Conservation (phyloP, 805 yeast genomes). For the Kodamaea hsintzibuensis region DNA sequence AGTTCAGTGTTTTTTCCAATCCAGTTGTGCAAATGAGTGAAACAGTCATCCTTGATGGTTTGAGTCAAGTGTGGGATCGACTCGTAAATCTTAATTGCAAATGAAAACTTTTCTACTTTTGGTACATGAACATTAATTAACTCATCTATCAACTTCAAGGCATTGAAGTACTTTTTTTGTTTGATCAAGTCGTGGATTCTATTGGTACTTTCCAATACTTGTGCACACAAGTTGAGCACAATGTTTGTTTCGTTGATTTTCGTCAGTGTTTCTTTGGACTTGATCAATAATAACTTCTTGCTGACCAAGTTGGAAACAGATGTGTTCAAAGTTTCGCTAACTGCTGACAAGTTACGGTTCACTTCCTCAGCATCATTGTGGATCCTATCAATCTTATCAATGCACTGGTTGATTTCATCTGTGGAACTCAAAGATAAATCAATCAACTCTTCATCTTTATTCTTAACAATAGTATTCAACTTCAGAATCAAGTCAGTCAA, state of each 20-base stretch:
- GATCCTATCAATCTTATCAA: slow-evolving; percentile 62
- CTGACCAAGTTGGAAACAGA: slow-evolving; percentile 68
- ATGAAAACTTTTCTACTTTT: slow-evolving; percentile 70
- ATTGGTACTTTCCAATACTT: slow-evolving; percentile 82
- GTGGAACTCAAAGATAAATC: slow-evolving; percentile 62
- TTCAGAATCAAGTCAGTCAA: slow-evolving; percentile 56
- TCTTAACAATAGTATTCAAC: slow-evolving; percentile 56
- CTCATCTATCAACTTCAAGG: slow-evolving; percentile 79
- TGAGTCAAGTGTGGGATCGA: slow-evolving; percentile 76
- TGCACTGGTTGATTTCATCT: slow-evolving; percentile 55
- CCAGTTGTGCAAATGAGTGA: slow-evolving; percentile 65
- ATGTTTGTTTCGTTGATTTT: slow-evolving; percentile 73
- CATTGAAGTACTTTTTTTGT: slow-evolving; percentile 76
- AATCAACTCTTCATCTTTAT: slow-evolving; percentile 64
- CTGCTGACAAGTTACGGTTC: slow-evolving; percentile 51
- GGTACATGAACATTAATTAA: slow-evolving; percentile 67
- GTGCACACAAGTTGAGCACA: slow-evolving; percentile 70
- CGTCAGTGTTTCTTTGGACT: slow-evolving; percentile 59
- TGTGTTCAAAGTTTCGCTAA: slow-evolving; percentile 58
- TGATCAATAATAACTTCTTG: slow-evolving; percentile 59
- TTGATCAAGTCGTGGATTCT: slow-evolving; percentile 79
- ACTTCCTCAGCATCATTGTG: slow-evolving; percentile 57
- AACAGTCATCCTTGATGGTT: slow-evolving; percentile 72
- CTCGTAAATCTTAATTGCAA: slow-evolving; percentile 68
- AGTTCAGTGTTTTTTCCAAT: slow-evolving; percentile 60